Conservation (phyloP, 495 filamentous ascomycete species). For the Penicillium antarcticum region DNA sequence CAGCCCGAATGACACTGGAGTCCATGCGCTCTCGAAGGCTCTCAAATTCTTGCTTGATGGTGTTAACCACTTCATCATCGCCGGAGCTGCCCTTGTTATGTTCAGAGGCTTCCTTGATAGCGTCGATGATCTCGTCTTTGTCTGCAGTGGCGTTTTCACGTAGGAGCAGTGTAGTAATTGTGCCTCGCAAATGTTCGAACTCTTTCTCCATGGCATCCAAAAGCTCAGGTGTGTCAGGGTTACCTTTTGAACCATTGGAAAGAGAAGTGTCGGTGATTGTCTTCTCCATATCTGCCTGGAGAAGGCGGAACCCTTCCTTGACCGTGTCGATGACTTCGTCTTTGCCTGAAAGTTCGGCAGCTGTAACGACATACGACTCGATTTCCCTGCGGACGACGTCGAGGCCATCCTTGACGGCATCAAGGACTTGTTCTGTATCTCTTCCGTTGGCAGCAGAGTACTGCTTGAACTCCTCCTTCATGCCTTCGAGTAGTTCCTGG, state of each 20-base stretch:
- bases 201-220: constrained; percentile 70
- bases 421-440: constrained; percentile 78
- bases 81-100: constrained; percentile 14
- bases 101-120: constrained; percentile 51
- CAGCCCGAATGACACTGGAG: constrained; percentile 35
- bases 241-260: constrained; percentile 29
- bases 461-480: constrained; percentile 72
- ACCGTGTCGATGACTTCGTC: constrained; percentile 77
- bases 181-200: constrained; percentile 66
- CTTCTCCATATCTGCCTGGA: constrained; percentile 69
- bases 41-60: constrained; percentile 71
- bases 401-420: constrained; percentile 81
- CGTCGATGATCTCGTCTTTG: constrained; percentile 60
- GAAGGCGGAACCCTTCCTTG: constrained; percentile 64
- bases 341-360: constrained; percentile 62
- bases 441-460: constrained; percentile 69
- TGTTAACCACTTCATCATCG: constrained; percentile 32
- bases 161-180: constrained; percentile 66
- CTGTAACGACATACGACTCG: constrained; percentile 71
- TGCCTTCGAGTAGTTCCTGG: constrained; percentile 68
- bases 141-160: constrained; percentile 51
- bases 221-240: constrained; percentile 51
- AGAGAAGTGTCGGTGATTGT: constrained; percentile 48
- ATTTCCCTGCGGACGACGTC: constrained; percentile 77
- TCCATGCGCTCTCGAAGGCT: constrained; percentile 60